Base-by-base conservation (phyloP, 371 early-diverging fungal genomes). In the Mucor mucedo region DNA sequence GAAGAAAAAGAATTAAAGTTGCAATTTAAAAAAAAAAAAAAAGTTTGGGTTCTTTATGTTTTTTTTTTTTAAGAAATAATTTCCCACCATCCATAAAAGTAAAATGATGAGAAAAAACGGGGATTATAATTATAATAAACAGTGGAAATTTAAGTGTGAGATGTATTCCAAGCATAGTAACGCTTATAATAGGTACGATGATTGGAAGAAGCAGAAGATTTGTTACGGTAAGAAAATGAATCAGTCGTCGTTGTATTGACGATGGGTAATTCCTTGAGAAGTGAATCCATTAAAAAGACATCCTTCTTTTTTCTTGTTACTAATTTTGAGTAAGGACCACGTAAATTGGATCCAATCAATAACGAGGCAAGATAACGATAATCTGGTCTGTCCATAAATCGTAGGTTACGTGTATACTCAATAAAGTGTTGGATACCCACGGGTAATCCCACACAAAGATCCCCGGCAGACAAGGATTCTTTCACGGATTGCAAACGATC, bases 301-400 rank as follows among this genome's bases (percentile, higher is more conserved):
- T 60, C 67, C 14, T 65, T 33, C 8, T 66, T 45, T 5, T 66
- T 45, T 5, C 40, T 21, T 0, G 50, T 50, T 10, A 21, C 80
- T 65, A 55, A 16, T 45, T 56, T 66, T 11, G 66, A 60, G 52
- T 60, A 66, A 3, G 66, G 66, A 29, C 66, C 66, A n/a, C 35
- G 27, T 56, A 60, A 50, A 52, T 35, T 68, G 11, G 72, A 78
- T 4, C 75, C 77, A 35, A 63, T 70, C 40, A 89, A 62, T n/a
- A 83, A 52, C 7, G 65, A 69, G 11, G 80, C 76, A 33, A 87
- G 59, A 55, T 81, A 73, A 39, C 91, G 89, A 77, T 99, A 99
- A 75, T 98, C 93, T 9, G 99, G 99, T 45, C 89, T 82, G 63
- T 98, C 95, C 47, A 92, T 90, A 71, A 96, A 99, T 57, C 86